Base-by-base conservation (phyloP, 768 basidiomycete genomes). In the Stropharia rugosoannulata region DNA sequence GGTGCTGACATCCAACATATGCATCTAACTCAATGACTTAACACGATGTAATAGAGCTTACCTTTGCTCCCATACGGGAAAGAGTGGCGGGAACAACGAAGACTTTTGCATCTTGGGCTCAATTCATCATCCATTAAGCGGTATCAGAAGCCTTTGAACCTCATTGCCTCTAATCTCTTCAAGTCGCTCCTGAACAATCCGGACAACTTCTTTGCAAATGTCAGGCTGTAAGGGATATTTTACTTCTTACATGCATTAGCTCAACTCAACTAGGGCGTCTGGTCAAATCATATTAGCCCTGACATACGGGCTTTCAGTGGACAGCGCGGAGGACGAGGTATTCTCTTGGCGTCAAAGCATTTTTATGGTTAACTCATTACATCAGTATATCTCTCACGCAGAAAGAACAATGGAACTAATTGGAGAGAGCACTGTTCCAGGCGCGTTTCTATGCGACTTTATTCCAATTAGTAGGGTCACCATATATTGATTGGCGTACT, bases 71-170 rank as follows among this genome's bases (percentile, higher is more conserved):
- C 61, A 1, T 65, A 65, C 35, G 59, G 60, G 64, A 68, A 11
- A 56, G 71, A 9, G 71, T 56, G 48, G 48, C 48, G 49, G 37
- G 49, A 56, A 38, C 55, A 56, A 43, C 27, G 55, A n/a, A 51
- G 66, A 44, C 56, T 76, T 9, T 60, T 68, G 0, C 67, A 71
- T 32, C 32, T 45, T 7, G 70, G 65, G 9, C 60, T 77, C 13
- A 71, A 62, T 41, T 56, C 65, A 1, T 51, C 54, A 15, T 66
- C 70, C 0, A 66, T 72, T n/a, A 63, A 62, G 44, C 64, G 69
- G 45, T 77, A 75, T 36, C 56, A 66, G n/a, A 25, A 22, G 0
- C 49, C 72, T 7, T 73, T 72, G 37, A 66, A 74, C 53, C 60
- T 25, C 29, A 50, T 43, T 16, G 48, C 55, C 32, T 35, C n/a